Evolutionary conservation across 1,139 yeast species (phyloP).

Genomic region (Arxiozyma heterogenica): DNA sequence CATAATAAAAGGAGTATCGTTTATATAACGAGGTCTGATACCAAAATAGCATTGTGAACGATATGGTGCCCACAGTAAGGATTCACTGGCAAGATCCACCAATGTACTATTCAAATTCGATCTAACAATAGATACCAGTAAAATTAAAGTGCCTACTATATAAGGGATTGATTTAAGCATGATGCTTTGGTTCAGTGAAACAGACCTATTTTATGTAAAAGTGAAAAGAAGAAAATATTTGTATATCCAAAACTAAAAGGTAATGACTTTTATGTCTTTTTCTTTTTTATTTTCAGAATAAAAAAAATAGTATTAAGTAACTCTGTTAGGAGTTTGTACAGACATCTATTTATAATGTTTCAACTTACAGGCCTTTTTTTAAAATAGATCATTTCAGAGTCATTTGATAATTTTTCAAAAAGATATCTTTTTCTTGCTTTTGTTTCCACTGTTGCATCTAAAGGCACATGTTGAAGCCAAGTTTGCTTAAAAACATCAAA

Average conservation of each 20-base stretch:
- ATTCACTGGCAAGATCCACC: constrained; percentile 32
- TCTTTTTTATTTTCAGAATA: not conserved
- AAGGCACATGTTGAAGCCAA: constrained; percentile 7
- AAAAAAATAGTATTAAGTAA: too few species aligned
- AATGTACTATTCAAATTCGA: constrained; percentile 10
- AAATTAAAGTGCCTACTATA: not conserved
- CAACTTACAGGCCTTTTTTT: constrained; percentile 3
- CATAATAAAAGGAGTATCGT: constrained; percentile 49
- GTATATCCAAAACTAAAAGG: too few species aligned
- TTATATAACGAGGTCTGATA: constrained; percentile 68
- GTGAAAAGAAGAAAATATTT: not conserved
- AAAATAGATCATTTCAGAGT: constrained; percentile 5
- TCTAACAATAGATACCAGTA: not conserved
- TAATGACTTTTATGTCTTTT: not conserved
- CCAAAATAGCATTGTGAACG: constrained; percentile 83
- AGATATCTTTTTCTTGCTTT: not conserved
- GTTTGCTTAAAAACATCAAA: constrained; percentile 5
- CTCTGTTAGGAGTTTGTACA: not conserved
- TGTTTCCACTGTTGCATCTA: not conserved
- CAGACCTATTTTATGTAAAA: too few species aligned
- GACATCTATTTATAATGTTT: not conserved
- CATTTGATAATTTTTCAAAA: not conserved
- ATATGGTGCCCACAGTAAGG: constrained; percentile 86
- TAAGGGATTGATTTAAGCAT: not conserved
- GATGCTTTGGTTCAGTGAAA: not conserved